Evolutionary conservation across 176 grass and related monocot species (phyloP), one percentile per base, ranked within the genome.

Genomic region (Panicum miliaceum): DNA sequence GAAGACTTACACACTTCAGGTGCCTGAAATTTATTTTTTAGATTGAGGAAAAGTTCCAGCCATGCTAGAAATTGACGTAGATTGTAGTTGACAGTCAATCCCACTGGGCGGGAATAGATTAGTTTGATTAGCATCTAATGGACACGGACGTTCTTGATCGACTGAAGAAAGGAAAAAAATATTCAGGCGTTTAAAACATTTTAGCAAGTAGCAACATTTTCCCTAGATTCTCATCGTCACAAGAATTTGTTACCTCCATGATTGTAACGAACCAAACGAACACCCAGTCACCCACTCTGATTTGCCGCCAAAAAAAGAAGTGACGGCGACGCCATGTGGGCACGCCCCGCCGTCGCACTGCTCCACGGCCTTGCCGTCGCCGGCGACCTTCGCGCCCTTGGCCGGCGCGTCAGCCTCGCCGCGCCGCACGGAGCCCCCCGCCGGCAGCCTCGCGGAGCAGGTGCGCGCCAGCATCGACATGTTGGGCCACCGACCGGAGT

Each of bases 401-500:
- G 63, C 58, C 22, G 83, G 78, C 2, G 36, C 76, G 1, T 93
- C 89, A 14, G 36, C 81, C 18, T 91, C 80, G 6, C 88, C 78
- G 52, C 81, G 87, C 70, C 90, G 61, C 50, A 11, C 23, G 8
- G 88, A 81, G 5, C 82, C 91, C 94, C 93, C 95, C 29, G 43
- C 63, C 37, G 96, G 86, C 19, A 94, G 78, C 60, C 50, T 88
- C 41, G 81, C 70, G 8, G 91, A 96, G 26, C 96, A 36, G 57
- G 89, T 85, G 25, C 87, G 85, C 6, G 56, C 57, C 23, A 96
- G 58, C 69, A 68, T 62, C 19, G 89, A 87, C 73, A 86, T 65
- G n/a, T 20, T 72, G 38, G 86, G 78, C 94, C 94, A 91, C 84
- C 89, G 73, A 20, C 90, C 89, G 3, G 94, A 97, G 48, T 46